These are phyloP conservation scores for Fusarium musae DNA, from an alignment of 2,329 filamentous ascomycete species.

Conservation along the genomic window DNA sequence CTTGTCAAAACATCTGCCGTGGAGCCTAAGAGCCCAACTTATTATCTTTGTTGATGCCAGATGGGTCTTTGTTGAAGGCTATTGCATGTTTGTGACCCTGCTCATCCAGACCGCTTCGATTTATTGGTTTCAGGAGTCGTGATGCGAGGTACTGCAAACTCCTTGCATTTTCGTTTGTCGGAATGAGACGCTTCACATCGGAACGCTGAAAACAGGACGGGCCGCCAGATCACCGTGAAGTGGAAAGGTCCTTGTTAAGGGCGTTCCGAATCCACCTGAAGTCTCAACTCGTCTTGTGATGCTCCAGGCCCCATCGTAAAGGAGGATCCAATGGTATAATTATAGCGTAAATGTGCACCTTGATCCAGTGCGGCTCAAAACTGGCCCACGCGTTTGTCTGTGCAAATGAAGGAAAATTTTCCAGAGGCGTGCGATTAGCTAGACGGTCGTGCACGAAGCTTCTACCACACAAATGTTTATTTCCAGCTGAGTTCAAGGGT, in stretches of 20 bases:
- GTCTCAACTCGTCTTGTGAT: conserved; percentile 40
- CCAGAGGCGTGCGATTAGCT: conserved; percentile 21
- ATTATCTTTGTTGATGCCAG: conserved; percentile 24
- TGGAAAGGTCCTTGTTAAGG: conserved; percentile 27
- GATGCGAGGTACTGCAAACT: conserved; percentile 6
- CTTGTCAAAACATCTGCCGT: not conserved
- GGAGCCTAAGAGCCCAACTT: conserved; percentile 22
- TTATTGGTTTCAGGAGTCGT: conserved; percentile 15
- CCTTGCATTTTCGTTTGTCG: conserved; percentile 22
- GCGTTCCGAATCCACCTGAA: conserved; percentile 33
- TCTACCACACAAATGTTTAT: not conserved
- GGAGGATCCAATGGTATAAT: conserved; percentile 44
- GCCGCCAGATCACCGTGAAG: conserved; percentile 28
- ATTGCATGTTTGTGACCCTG: conserved; percentile 1
- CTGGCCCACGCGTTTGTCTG: conserved; percentile 15
- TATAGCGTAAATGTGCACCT: conserved; percentile 44
- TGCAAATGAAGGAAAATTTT: conserved; percentile 21
- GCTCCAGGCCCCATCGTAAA: conserved; percentile 30
- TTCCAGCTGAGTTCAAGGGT: conserved; percentile 18
- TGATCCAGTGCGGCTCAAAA: conserved; percentile 43
- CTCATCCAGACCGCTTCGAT: conserved; percentile 25
- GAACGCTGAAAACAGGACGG: conserved; percentile 10
- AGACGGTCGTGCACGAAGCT: conserved; percentile 14
- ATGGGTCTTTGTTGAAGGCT: conserved; percentile 11
- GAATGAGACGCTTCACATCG: conserved; percentile 35